Conservation (phyloP, 1,284 basidiomycete genomes). For the Trichosporon sp. region DNA sequence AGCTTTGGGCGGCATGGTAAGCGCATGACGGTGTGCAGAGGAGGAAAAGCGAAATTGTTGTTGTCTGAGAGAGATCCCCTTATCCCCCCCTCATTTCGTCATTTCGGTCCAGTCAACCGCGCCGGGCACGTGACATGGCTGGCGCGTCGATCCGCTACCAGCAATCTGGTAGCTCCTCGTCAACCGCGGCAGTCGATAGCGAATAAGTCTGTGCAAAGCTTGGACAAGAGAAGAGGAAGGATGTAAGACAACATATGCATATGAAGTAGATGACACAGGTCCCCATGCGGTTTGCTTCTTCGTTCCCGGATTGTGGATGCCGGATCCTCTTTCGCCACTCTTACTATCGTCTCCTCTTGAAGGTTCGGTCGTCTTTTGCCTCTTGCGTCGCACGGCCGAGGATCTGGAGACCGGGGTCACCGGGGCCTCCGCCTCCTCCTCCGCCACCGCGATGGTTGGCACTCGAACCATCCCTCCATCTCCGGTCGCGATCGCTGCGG, state of each 20-base stretch:
- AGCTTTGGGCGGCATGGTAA: not conserved
- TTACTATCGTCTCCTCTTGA: not conserved
- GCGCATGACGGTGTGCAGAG: not conserved
- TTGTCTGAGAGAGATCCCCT: no score
- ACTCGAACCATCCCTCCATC: not conserved
- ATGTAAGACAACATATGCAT: slow-evolving; percentile 3
- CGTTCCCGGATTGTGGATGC: not conserved
- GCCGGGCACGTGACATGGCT: not conserved
- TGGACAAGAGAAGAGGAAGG: not conserved
- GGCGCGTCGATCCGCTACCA: not conserved
- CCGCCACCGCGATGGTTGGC: not conserved
- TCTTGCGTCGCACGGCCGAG: not conserved
- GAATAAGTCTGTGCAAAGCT: not conserved
- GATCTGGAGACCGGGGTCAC: not conserved
- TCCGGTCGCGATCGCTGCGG: slow-evolving; percentile 2
- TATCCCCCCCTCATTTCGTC: not conserved
- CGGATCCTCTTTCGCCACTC: no score
- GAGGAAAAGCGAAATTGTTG: not conserved
- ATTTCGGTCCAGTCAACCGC: not conserved
- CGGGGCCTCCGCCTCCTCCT: not conserved
- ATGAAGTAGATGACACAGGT: slow-evolving; percentile 1
- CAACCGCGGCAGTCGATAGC: not conserved
- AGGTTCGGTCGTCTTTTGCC: not conserved
- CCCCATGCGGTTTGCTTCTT: not conserved
- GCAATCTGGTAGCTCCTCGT: no score